Evolutionary conservation across 805 yeast genomes (phyloP).

Genomic region (Candida boidinii): DNA sequence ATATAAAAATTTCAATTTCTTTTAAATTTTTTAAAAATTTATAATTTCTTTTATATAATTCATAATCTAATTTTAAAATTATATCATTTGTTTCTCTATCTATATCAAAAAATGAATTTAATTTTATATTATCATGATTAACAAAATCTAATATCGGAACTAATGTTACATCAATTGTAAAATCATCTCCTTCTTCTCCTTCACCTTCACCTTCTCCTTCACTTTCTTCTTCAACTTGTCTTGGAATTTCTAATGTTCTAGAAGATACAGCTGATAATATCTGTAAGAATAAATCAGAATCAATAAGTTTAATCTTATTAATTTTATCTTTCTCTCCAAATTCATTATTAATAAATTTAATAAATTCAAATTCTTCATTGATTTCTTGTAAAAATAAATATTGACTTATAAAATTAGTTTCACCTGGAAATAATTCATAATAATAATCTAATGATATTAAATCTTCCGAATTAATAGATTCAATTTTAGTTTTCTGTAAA

Average conservation of each 20-base stretch:
- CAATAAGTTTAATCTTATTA: conserved; percentile 2
- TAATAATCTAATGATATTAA: conserved; percentile 16
- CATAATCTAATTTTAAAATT: conserved; percentile 25
- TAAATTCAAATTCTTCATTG: conserved; percentile 4
- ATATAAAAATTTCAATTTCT: conserved; percentile 32
- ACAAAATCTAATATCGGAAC: conserved; percentile 65
- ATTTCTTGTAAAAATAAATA: conserved; percentile 8
- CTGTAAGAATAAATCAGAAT: conserved; percentile 10
- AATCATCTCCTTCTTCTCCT: conserved; percentile 26
- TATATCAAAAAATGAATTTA: conserved; percentile 55
- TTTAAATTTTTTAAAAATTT: not conserved
- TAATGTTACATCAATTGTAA: conserved; percentile 40
- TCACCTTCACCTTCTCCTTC: conserved; percentile 12
- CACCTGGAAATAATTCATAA: conserved; percentile 9
- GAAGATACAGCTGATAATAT: conserved; percentile 40
- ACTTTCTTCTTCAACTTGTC: conserved; percentile 3
- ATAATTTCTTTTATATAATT: not conserved
- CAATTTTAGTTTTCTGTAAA: conserved; percentile 24
- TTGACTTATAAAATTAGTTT: conserved; percentile 7
- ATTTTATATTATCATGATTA: conserved; percentile 40
- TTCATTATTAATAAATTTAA: conserved; percentile 6
- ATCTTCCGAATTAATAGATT: conserved; percentile 20
- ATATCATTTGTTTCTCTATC: conserved; percentile 37
- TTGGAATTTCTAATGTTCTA: conserved; percentile 60
- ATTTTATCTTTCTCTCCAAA: conserved; percentile 5